Percentiles rank a stretch among this genome's conserved stretches.
Evolutionary conservation across 176 grass and related monocot species (phyloP).

Genomic region (Eleusine indica): DNA sequence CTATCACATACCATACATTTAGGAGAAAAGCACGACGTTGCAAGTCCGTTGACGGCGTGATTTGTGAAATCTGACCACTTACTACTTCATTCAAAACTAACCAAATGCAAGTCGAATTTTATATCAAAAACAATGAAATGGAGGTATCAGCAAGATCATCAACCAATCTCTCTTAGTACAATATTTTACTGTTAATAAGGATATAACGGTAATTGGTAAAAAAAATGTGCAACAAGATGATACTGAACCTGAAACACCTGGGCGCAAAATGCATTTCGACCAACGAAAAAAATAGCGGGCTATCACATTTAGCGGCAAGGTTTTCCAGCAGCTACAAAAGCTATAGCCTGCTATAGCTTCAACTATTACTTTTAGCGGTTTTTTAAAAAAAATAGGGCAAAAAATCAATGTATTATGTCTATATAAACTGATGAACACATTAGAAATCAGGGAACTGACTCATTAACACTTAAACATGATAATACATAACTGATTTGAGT

Average conservation of each 20-base stretch:
- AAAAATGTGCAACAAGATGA: background rate
- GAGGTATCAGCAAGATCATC: background rate
- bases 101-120: background rate
- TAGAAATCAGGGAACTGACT: too few relatives aligned
- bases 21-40: background rate
- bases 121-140: background rate
- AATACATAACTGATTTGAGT: too few relatives aligned
- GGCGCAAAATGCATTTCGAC: background rate
- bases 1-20: background rate
- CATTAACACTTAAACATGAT: too few relatives aligned
- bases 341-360: too few relatives aligned
- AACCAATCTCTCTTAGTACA: background rate
- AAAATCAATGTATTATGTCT: too few relatives aligned
- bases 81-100: background rate
- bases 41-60: background rate
- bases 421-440: too few relatives aligned
- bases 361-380: too few relatives aligned
- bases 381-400: too few relatives aligned
- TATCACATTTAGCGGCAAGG: too few relatives aligned
- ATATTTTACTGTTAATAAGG: background rate
- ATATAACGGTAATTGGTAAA: background rate
- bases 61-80: background rate
- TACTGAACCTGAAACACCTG: background rate
- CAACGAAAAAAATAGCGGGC: too few relatives aligned
- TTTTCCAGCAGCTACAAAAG: too few relatives aligned